phyloP scores from a whole-genome alignment of 495 filamentous ascomycete species.

The Parachaetomium inaequale region DNA sequence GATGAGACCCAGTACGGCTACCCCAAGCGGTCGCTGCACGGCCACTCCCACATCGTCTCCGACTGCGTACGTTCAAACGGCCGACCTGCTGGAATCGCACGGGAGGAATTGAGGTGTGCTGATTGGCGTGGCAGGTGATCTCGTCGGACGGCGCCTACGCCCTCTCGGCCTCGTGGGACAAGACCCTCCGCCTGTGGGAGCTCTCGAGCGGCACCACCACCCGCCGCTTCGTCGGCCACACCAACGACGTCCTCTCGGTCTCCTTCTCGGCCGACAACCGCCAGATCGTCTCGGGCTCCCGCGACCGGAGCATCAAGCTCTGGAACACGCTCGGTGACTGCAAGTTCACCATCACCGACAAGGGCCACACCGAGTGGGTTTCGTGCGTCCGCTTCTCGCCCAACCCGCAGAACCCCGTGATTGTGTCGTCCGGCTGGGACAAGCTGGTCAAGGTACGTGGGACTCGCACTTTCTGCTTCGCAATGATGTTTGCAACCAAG shows the following conservation, averaged over 20 bases:
- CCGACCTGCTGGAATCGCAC: background rate
- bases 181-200: constrained; percentile 99
- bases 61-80: constrained; percentile 87
- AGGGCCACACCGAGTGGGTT: constrained; percentile 99
- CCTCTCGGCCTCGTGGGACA: constrained; percentile 98
- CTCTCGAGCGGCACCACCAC: constrained; percentile 94
- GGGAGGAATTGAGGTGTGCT: constrained; percentile 27
- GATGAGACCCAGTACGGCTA: constrained; percentile 96
- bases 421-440: constrained; percentile 98
- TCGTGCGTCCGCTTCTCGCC: constrained; percentile 99
- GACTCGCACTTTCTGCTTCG: background rate
- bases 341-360: constrained; percentile 99
- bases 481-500: constrained; percentile 92
- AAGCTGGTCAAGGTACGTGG: constrained; percentile 97
- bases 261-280: constrained; percentile 99
- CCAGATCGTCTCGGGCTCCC: constrained; percentile 98
- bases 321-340: constrained; percentile 99
- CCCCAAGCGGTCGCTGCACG: constrained; percentile 96
- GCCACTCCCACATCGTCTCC: constrained; percentile 99
- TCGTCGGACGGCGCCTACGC: constrained; percentile 99
- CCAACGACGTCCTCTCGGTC: constrained; percentile 98
- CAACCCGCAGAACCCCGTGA: constrained; percentile 99
- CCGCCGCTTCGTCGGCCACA: constrained; percentile 97
- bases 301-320: constrained; percentile 98
- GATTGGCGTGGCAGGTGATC: constrained; percentile 71